phyloP scores from a whole-genome alignment of 176 grass and related monocot species.

The Oryza coarctata region DNA sequence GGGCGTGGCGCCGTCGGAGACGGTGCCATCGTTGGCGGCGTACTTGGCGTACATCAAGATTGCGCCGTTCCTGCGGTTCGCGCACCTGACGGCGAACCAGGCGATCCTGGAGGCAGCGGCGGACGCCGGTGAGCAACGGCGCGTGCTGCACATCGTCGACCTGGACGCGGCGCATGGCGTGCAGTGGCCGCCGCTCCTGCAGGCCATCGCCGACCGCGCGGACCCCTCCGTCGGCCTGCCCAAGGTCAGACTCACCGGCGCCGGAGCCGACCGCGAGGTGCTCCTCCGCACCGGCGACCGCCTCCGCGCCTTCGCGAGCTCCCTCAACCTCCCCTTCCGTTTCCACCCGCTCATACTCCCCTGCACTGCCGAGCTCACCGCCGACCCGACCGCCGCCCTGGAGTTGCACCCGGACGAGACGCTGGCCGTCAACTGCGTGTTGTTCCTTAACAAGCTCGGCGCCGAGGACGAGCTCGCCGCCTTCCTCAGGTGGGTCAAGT shows the following conservation, averaged over 20 bases:
- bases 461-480: slow-evolving; percentile 25
- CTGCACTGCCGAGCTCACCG: slow-evolving; percentile 17
- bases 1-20: neutral
- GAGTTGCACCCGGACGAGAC: slow-evolving; percentile 61
- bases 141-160: slow-evolving; percentile 80
- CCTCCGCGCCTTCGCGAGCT: slow-evolving; percentile 77
- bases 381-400: neutral
- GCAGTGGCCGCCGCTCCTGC: slow-evolving; percentile 92
- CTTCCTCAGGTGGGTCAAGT: slow-evolving; percentile 51
- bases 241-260: slow-evolving; percentile 80
- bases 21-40: slow-evolving; percentile 17
- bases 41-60: slow-evolving; percentile 95
- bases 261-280: slow-evolving; percentile 58
- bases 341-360: slow-evolving; percentile 73
- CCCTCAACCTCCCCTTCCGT: slow-evolving; percentile 72
- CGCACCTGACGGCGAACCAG: slow-evolving; percentile 93
- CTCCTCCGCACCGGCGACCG: slow-evolving; percentile 78
- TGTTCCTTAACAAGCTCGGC: slow-evolving; percentile 60
- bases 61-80: slow-evolving; percentile 86
- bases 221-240: slow-evolving; percentile 46
- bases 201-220: slow-evolving; percentile 61
- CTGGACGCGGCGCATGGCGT: slow-evolving; percentile 77
- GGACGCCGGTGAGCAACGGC: slow-evolving; percentile 1
- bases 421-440: slow-evolving; percentile 73
- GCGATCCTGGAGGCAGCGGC: slow-evolving; percentile 74